These are phyloP conservation scores for Ascosphaera aggregata DNA, from an alignment of 2,329 filamentous ascomycete species.

Conservation along the genomic window DNA sequence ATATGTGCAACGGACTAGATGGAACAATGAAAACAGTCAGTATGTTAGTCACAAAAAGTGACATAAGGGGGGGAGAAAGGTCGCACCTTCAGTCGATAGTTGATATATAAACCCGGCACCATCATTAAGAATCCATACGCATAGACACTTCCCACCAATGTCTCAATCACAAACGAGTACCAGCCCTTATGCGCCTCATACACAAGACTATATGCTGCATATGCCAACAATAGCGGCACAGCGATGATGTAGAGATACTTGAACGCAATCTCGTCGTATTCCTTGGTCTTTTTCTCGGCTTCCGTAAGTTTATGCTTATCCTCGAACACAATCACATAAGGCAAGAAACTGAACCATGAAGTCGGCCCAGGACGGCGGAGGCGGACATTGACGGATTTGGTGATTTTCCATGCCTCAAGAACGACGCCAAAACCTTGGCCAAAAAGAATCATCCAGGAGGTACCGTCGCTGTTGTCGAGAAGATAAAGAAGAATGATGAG, in stretches of 20 bases:
- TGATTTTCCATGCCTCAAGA: constrained; percentile 82
- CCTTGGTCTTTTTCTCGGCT: constrained; percentile 92
- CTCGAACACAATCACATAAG: constrained; percentile 66
- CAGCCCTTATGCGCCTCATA: constrained; percentile 95
- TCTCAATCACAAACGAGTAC: constrained; percentile 92
- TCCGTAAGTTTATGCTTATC: constrained; percentile 93
- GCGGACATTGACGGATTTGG: constrained; percentile 77
- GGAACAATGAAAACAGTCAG: constrained; percentile 2
- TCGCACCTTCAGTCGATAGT: constrained; percentile 73
- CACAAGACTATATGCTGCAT: constrained; percentile 71
- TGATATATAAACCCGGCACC: constrained; percentile 94
- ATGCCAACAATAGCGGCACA: constrained; percentile 71
- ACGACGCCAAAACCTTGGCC: constrained; percentile 69
- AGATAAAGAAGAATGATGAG: constrained; percentile 87
- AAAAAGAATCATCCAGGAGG: constrained; percentile 96
- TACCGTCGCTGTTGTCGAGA: constrained; percentile 91
- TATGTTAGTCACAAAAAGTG: not conserved
- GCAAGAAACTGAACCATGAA: constrained; percentile 49
- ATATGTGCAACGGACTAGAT: constrained; percentile 62
- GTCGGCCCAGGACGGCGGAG: constrained; percentile 44
- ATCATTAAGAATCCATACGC: constrained; percentile 99
- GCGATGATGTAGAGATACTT: constrained; percentile 85
- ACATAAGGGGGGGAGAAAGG: not conserved
- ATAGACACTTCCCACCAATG: constrained; percentile 86
- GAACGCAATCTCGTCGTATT: constrained; percentile 96